Base-by-base conservation (phyloP, 768 basidiomycete species). In the Daedalea quercina region DNA sequence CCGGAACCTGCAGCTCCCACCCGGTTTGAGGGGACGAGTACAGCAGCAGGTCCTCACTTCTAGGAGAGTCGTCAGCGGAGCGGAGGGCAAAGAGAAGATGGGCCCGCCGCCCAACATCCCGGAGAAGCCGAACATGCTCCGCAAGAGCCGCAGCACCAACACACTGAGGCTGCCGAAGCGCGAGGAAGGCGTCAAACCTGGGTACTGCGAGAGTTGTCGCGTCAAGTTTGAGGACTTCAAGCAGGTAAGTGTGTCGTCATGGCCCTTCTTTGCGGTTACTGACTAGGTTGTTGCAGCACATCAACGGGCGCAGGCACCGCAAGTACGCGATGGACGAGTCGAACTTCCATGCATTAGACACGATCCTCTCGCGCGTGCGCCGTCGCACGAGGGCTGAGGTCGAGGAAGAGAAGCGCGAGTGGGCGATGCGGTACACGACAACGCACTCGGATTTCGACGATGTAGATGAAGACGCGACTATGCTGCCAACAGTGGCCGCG, bases 151-250 rank as follows among this genome's bases (percentile, higher is more conserved):
- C 57, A 92, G 89, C 59, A 90, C 87, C 48, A 88, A 88, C 63
- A 88, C 85, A 1, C 69, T 91, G 44, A 76, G 78, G 61, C 72
- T 88, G 51, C 83, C 87, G 8, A 84, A 81, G 63, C 82, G 90
- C 35, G 89, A 93, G 53, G 92, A 95, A 70, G 84, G 83, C 17
- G 82, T 78, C 57, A 97, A 96, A 62, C 87, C 94, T 3, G 96
- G 96, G 3, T 98, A 97, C 69, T 99, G 96, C 67, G 96, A 99
- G 69, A 94, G 93, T 65, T 99, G 96, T 68, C 80, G 95, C 35
- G 63, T 77, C 52, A 92, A 92, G 67, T 99, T 94, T 63, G 84
- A 87, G 0, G 87, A 95, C 68, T 95, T 98, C 61, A 79, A 80
- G 55, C 69, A 73, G 59, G 95, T 96, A 60, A 63, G 84, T 75